Evolutionary conservation across 306 rosid species (phyloP).

Genomic region (Abrus pulchellus): DNA sequence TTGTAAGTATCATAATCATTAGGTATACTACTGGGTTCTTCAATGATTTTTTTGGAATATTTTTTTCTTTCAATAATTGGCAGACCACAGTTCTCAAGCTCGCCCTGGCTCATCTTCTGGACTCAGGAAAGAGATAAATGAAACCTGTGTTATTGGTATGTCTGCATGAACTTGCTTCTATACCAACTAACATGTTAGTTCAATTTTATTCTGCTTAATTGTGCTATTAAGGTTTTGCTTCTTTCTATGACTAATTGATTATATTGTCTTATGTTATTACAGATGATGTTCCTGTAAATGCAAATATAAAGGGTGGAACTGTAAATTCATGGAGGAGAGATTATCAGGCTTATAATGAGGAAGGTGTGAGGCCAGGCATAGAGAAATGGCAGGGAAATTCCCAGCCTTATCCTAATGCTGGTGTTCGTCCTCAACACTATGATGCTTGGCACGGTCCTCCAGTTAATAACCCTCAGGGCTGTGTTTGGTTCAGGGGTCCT

Average conservation of each 20-base stretch:
- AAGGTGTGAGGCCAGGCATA: conserved; percentile 64
- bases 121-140: conserved; percentile 59
- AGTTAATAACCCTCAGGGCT: conserved; percentile 79
- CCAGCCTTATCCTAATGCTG: conserved; percentile 75
- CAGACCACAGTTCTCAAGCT: conserved; percentile 66
- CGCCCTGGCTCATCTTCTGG: conserved; percentile 74
- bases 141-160: conserved; percentile 65
- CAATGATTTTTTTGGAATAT: conserved; percentile 26
- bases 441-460: conserved; percentile 89
- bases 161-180: conserved; percentile 41
- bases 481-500: conserved; percentile 94
- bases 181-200: conserved; percentile 17
- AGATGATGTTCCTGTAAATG: conserved; percentile 67
- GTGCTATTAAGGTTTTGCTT: conserved; percentile 36
- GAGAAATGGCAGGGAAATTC: conserved; percentile 90
- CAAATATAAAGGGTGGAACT: conserved; percentile 55
- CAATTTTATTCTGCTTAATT: conserved; percentile 37
- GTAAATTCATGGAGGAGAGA: conserved; percentile 77
- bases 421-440: conserved; percentile 74
- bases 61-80: conserved; percentile 39
- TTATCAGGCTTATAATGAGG: conserved; percentile 61
- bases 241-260: neutral
- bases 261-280: conserved; percentile 46
- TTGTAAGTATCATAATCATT: conserved; percentile 2
- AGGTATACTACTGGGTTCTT: conserved; percentile 9